A percentile compares a stretch with the other conserved stretches of the same genome.
phyloP scores from a whole-genome alignment of 305 asterid genomes.

The Fraxinus xanthoxyloides region DNA sequence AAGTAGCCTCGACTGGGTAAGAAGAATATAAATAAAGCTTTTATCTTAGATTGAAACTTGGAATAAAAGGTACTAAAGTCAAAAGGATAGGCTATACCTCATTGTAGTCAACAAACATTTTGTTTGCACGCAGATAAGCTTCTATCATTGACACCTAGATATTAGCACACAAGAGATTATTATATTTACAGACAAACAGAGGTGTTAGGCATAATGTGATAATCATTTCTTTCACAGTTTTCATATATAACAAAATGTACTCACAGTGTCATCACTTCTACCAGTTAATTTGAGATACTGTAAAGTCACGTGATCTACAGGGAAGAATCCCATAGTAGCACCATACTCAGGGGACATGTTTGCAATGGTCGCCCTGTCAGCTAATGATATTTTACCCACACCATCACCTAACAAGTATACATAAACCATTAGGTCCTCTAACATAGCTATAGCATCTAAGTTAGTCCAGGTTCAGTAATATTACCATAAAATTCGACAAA shows the following conservation, averaged over 20 bases:
- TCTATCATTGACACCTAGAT: slow-evolving; percentile 79
- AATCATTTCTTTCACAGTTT: neutral
- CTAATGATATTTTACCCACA: slow-evolving; percentile 75
- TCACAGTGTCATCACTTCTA: slow-evolving; percentile 85
- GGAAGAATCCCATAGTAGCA: slow-evolving; percentile 98
- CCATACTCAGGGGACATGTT: slow-evolving; percentile 98
- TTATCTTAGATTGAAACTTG: neutral
- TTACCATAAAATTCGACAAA: slow-evolving; percentile 88
- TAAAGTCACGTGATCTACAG: slow-evolving; percentile 83
- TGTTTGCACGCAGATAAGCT: slow-evolving; percentile 89
- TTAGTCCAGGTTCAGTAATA: slow-evolving; percentile 7
- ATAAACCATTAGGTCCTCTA: slow-evolving; percentile 5
- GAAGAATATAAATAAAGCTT: neutral
- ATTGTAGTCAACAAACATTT: slow-evolving; percentile 83
- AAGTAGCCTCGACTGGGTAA: neutral
- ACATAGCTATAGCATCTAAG: slow-evolving; percentile 1
- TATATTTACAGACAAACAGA: neutral
- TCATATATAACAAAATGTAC: slow-evolving; percentile 25
- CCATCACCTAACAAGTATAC: slow-evolving; percentile 56
- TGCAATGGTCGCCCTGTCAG: slow-evolving; percentile 97
- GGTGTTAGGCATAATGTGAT: neutral
- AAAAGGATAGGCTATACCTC: slow-evolving; percentile 39
- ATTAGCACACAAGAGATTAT: slow-evolving; percentile 18
- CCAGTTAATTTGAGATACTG: slow-evolving; percentile 83
- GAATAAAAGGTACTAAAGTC: neutral